Conservation (phyloP, 805 yeast genomes). For the Metschnikowia colocasiae region DNA sequence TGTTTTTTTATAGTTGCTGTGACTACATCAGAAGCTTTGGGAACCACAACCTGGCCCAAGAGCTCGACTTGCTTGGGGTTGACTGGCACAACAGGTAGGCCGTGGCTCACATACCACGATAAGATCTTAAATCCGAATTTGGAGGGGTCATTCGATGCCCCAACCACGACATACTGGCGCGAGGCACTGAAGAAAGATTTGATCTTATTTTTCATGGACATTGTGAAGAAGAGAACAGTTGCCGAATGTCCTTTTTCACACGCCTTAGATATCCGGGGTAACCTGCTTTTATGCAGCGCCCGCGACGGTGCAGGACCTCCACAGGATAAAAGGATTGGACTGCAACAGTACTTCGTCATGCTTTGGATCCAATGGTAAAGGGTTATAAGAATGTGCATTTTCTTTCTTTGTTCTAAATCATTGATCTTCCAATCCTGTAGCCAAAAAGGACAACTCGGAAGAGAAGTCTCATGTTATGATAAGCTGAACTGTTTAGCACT, state of each 20-base stretch:
- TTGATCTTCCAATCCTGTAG: too few species aligned
- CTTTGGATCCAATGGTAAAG: not conserved
- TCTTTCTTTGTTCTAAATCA: too few species aligned
- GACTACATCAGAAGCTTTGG: constrained; percentile 28
- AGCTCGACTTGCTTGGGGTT: constrained; percentile 55
- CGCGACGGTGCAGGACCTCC: not conserved
- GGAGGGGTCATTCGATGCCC: constrained; percentile 60
- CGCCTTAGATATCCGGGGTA: constrained; percentile 3
- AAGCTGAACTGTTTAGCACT: too few species aligned
- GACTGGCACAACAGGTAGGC: constrained; percentile 60
- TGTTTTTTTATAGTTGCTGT: constrained; percentile 17
- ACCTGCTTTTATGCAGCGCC: not conserved
- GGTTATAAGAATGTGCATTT: too few species aligned
- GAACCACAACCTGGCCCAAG: constrained; percentile 39
- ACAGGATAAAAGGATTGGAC: not conserved
- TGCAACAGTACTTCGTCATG: not conserved
- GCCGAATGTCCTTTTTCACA: not conserved
- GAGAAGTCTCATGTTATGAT: too few species aligned
- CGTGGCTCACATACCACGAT: constrained; percentile 59
- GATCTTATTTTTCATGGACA: constrained; percentile 39
- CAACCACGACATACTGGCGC: constrained; percentile 61
- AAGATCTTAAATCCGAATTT: constrained; percentile 72
- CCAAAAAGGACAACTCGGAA: too few species aligned
- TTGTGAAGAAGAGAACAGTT: constrained; percentile 9
- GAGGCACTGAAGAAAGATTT: constrained; percentile 48